Evolutionary conservation across 2,329 filamentous ascomycete species (phyloP), one percentile per base, ranked within the genome.

Genomic region (Neonectria ditissima): DNA sequence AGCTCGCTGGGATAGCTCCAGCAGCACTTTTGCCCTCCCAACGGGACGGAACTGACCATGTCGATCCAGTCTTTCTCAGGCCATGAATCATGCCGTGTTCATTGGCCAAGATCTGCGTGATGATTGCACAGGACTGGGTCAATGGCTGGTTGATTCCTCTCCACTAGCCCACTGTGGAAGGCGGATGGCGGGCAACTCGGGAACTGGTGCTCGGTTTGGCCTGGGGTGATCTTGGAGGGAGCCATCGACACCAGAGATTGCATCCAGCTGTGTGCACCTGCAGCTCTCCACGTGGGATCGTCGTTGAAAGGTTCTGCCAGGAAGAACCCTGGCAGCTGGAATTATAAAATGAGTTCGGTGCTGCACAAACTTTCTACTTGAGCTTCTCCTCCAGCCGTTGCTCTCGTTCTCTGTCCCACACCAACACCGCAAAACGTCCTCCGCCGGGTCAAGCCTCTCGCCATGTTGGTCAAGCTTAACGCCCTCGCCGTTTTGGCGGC

Each of bases 401-500:
- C 57, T 61, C 53, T 52, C 63, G 60, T 50, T 58, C 62, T 59
- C 51, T 32, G 37, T 54, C 54, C 39, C 54, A 37, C 55, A 53
- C 24, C 63, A 65, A 57, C 7, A 58, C 53, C 45, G 39, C 34
- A 39, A 50, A 37, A 8, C 9, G 54, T 54, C 39, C 44, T 39
- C 45, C 39, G 57, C 41, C 55, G 65, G 45, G 55, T 57, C 22
- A 44, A 64, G 64, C 65, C 62, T 18, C 45, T 48, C 59, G 64
- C 30, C 55, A 80, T 78, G 74, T 74, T 80, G 70, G 75, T 74
- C 69, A 81, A 77, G 73, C 65, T 81, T 69, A 77, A 74, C 68
- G 65, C 73, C 63, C 73, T 75, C 69, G 73, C 74, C 67, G 71
- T 75, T 65, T 65, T 80, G 47, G 76, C 71, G 65, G 76, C 74